Evolutionary conservation across 345 rosid genomes (phyloP).

Genomic region (Streptanthus diversifolius): DNA sequence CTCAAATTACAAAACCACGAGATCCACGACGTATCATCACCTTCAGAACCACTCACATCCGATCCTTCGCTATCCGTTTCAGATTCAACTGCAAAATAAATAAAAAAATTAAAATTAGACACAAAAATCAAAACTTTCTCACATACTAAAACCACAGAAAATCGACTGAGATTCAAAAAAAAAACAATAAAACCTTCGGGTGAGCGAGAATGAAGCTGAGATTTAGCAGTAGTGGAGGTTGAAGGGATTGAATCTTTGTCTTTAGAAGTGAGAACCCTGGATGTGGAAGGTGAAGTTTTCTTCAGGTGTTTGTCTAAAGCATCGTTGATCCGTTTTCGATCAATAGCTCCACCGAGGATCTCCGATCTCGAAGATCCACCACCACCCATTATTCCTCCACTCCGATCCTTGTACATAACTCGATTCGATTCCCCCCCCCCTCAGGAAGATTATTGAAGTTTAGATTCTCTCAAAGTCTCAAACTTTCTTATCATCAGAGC

Average conservation of each 20-base stretch:
- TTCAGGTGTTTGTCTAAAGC: conserved; percentile 87
- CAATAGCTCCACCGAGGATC: conserved; percentile 61
- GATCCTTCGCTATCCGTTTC: conserved; percentile 83
- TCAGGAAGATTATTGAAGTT: neutral
- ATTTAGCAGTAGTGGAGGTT: conserved; percentile 64
- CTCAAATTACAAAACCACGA: conserved; percentile 97
- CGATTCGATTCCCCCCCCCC: conserved; percentile 1
- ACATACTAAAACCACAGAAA: neutral
- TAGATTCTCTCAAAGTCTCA: conserved; percentile 5
- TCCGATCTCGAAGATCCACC: conserved; percentile 79
- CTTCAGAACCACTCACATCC: conserved; percentile 92
- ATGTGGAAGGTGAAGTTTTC: conserved; percentile 87
- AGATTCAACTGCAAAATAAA: conserved; percentile 51
- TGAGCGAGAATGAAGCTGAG: conserved; percentile 55
- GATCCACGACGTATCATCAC: conserved; percentile 94
- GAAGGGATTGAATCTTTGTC: conserved; percentile 73
- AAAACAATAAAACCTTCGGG: conserved; percentile 53
- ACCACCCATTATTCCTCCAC: conserved; percentile 59
- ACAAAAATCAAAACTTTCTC: neutral
- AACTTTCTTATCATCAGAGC: conserved; percentile 13
- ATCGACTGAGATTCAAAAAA: neutral
- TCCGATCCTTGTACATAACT: conserved; percentile 65
- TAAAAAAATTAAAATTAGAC: neutral
- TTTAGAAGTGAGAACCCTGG: conserved; percentile 55
- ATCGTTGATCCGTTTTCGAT: conserved; percentile 85